Percentiles rank a stretch among this genome's conserved stretches.
These are phyloP conservation scores for Clavispora phyllophila DNA, from an alignment of 805 yeast genomes.

Conservation along the genomic window DNA sequence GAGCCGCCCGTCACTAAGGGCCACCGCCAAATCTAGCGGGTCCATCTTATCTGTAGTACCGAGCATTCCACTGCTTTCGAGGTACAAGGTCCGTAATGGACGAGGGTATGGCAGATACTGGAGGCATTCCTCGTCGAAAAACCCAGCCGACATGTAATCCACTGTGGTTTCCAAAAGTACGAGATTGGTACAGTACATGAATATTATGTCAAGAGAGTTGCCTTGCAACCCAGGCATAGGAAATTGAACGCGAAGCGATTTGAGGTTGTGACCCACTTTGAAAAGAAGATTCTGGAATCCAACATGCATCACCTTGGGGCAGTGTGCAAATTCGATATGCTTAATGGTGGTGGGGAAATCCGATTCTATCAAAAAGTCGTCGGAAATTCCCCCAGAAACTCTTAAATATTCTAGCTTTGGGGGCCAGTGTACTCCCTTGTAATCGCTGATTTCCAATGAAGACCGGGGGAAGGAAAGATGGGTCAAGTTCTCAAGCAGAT, in stretches of 20 bases:
- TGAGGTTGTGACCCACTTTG: conserved; percentile 62
- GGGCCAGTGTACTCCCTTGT: conserved; percentile 68
- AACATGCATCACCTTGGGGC: conserved; percentile 68
- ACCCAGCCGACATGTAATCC: conserved; percentile 59
- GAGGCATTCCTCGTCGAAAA: conserved; percentile 32
- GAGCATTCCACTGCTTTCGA: conserved; percentile 81
- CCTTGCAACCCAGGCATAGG: conserved; percentile 82
- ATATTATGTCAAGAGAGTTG: conserved; percentile 67
- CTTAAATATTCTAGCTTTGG: conserved; percentile 64
- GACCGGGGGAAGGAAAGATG: conserved; percentile 85
- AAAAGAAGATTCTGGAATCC: conserved; percentile 59
- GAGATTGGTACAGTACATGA: conserved; percentile 73
- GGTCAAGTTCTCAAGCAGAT: conserved; percentile 55
- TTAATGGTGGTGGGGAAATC: conserved; percentile 70
- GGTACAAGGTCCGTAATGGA: conserved; percentile 57
- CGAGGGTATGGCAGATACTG: conserved; percentile 20
- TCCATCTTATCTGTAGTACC: conserved; percentile 81
- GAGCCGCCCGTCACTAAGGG: conserved; percentile 71
- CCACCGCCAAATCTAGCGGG: conserved; percentile 85
- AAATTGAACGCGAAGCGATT: conserved; percentile 62
- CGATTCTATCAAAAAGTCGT: conserved; percentile 66
- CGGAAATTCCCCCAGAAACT: conserved; percentile 85
- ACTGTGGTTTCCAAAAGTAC: conserved; percentile 62
- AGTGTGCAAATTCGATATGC: conserved; percentile 75
- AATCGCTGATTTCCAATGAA: conserved; percentile 64